Conservation (phyloP, 768 basidiomycete species). For the Boletus tylopilopsis region DNA sequence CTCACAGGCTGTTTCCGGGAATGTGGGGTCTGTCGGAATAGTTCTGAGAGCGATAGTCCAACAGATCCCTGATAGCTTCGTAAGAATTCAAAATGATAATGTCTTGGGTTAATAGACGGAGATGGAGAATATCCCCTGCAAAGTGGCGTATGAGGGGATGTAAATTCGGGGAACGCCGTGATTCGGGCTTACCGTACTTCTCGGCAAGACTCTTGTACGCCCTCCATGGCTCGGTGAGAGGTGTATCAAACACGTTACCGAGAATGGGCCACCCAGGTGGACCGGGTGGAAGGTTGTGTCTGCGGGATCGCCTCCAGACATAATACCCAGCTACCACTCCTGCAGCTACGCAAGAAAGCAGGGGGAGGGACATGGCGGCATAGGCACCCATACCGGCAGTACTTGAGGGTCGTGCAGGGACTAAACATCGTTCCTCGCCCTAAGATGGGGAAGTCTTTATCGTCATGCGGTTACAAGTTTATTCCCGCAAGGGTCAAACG, state of each 20-base stretch:
- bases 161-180: background rate
- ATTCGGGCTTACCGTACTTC: background rate
- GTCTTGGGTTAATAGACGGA: slow-evolving; percentile 9
- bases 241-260: slow-evolving; percentile 7
- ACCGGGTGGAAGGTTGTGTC: slow-evolving; percentile 1
- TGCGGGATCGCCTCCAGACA: background rate
- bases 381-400: background rate
- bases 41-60: slow-evolving; percentile 3
- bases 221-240: slow-evolving; percentile 3
- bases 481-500: background rate
- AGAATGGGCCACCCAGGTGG: slow-evolving; percentile 6
- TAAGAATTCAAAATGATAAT: slow-evolving; percentile 9
- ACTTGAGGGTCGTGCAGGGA: background rate
- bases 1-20: slow-evolving; percentile 2
- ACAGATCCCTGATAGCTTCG: slow-evolving; percentile 4
- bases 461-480: background rate
- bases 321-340: background rate
- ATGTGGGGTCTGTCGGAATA: slow-evolving; percentile 7
- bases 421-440: no score
- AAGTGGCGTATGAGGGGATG: background rate
- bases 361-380: background rate
- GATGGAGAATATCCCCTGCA: slow-evolving; percentile 4
- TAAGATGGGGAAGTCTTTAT: background rate
- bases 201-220: slow-evolving; percentile 2
- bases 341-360: background rate